These are phyloP conservation scores for Lophiostoma macrostomum DNA, from an alignment of 495 filamentous ascomycete genomes.

Conservation along the genomic window DNA sequence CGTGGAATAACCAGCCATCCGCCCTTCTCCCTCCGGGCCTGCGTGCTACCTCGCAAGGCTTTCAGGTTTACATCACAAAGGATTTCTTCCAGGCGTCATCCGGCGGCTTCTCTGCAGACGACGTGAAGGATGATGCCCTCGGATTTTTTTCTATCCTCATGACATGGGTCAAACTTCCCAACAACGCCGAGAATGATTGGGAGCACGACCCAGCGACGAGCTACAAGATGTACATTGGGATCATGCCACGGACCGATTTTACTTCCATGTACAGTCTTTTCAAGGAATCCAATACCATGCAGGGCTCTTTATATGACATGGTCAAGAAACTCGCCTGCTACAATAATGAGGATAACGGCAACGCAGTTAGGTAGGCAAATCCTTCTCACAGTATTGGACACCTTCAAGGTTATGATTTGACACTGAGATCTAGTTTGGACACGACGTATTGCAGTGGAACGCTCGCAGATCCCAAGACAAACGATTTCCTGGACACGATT, in stretches of 20 bases:
- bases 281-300: slow-evolving; percentile 6
- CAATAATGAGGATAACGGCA: slow-evolving; percentile 8
- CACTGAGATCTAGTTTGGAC: no score
- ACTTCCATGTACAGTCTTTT: slow-evolving; percentile 23
- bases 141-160: slow-evolving; percentile 31
- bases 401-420: no score
- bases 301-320: slow-evolving; percentile 17
- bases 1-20: not conserved
- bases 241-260: slow-evolving; percentile 36
- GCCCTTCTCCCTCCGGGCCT: not conserved
- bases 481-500: not conserved
- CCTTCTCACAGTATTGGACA: no score
- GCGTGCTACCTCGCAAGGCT: no score
- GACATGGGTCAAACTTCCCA: slow-evolving; percentile 33
- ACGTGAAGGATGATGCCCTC: slow-evolving; percentile 26
- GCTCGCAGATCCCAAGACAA: not conserved
- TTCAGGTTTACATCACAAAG: slow-evolving; percentile 22
- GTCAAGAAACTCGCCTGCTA: slow-evolving; percentile 31
- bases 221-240: slow-evolving; percentile 3
- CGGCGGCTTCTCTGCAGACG: slow-evolving; percentile 9
- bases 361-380: slow-evolving; percentile 15
- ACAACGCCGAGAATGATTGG: not conserved
- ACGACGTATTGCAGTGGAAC: slow-evolving; percentile 3
- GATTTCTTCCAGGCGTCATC: slow-evolving; percentile 26
- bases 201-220: not conserved